A percentile compares a stretch with the other conserved stretches of the same genome.
phyloP scores from a whole-genome alignment of 768 basidiomycete species.

The Kwoniella shandongensis region DNA sequence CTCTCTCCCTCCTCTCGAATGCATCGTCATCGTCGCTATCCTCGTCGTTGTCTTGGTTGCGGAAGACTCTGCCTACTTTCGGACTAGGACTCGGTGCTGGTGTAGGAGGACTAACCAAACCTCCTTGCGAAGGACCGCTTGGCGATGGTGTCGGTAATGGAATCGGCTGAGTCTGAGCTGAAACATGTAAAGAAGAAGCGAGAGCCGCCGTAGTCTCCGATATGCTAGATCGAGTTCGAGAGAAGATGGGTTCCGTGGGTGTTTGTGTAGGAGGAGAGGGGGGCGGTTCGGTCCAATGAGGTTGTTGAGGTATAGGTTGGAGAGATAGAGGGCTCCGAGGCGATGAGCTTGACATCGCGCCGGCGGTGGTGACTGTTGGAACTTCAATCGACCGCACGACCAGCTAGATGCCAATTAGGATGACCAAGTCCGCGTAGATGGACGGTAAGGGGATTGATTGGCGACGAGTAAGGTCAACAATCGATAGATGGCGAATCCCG shows the following conservation, averaged over 20 bases:
- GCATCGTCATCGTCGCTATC: slow-evolving; percentile 1
- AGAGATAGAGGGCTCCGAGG: not conserved
- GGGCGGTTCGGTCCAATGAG: slow-evolving; percentile 21
- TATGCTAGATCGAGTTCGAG: not conserved
- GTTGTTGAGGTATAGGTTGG: slow-evolving; percentile 9
- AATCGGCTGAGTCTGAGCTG: slow-evolving; percentile 12
- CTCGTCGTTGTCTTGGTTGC: slow-evolving; percentile 17
- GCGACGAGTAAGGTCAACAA: no score
- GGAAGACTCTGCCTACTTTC: slow-evolving; percentile 17
- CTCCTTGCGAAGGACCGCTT: not conserved
- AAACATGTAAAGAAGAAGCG: slow-evolving; percentile 7
- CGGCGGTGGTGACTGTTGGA: no score
- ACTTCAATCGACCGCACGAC: no score
- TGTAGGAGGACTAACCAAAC: slow-evolving; percentile 33
- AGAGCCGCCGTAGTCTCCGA: slow-evolving; percentile 7
- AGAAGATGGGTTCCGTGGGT: slow-evolving; percentile 1
- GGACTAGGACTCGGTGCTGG: slow-evolving; percentile 47
- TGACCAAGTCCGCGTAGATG: not conserved
- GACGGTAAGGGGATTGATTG: not conserved
- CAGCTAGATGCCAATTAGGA: no score
- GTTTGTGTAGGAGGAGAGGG: slow-evolving; percentile 17
- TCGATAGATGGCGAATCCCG: no score
- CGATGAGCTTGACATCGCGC: slow-evolving; percentile 8
- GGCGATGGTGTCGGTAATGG: slow-evolving; percentile 21
- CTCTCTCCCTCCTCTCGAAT: slow-evolving; percentile 1